Evolutionary conservation across 331 rosid species (phyloP), one percentile per base, ranked within the genome.

Genomic region (Telfairia occidentalis): DNA sequence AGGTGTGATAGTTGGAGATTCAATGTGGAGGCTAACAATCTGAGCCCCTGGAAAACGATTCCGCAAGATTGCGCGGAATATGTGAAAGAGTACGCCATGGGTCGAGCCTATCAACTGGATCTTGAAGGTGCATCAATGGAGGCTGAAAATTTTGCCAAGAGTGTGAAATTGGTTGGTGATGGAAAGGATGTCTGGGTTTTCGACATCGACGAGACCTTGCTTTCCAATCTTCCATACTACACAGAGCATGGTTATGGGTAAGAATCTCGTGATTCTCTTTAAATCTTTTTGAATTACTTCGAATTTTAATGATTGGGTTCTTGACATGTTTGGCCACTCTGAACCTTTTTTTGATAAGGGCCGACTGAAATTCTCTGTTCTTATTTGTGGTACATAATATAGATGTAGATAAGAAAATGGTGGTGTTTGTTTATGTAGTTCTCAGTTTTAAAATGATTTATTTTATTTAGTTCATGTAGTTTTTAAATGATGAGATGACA

Each of bases 131-230:
- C 78, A 24, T 81, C 87, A 3, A 82, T 78, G 78, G 96, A 94
- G 42, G 89, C 98, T 2, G 81, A 2, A 45, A 59, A 58, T 38
- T 90, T 19, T n/a, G 98, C 92, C 0, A 83, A 73, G 82, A 86
- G 64, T 78, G 78, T 91, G 24, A 43, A 82, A 21, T 73, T 88
- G 50, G 30, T 35, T 8, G 87, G 76, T 5, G 98, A 94, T 84
- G 97, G 96, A 1, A 89, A 74, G 28, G 93, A 91, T 66, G 92
- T 77, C 11, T 94, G 97, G 98, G 32, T 94, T 77, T 94, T 94
- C n/a, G 98, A 94, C 75, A 78, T 94, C 40, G 98, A 94, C 34
- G 98, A 94, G 77, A 94, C 98, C 3, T 70, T 91, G n/a, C 91
- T 94, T 75, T 94, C 98, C 3, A 90, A 94, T 86, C 84, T 94